These are phyloP conservation scores for Kwoniella sp. DNA, from an alignment of 768 basidiomycete genomes.

Conservation along the genomic window DNA sequence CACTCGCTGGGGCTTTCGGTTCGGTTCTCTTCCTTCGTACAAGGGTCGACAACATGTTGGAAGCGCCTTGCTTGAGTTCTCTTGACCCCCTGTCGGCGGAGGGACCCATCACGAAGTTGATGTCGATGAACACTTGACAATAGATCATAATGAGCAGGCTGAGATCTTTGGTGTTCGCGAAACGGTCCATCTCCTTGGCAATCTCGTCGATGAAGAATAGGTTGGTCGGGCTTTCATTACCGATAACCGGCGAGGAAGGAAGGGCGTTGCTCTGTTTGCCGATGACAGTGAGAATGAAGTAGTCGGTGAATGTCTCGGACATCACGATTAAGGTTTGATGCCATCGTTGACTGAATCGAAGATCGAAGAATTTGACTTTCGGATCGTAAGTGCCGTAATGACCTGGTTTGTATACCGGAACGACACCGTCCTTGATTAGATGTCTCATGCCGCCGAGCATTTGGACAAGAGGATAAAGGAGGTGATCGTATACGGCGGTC, in stretches of 20 bases:
- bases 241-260: constrained; percentile 1
- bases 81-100: neutral
- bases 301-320: constrained; percentile 18
- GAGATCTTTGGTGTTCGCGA: constrained; percentile 2
- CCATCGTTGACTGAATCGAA: constrained; percentile 7
- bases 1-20: neutral
- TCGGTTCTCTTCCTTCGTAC: constrained; percentile 1
- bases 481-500: constrained; percentile 16
- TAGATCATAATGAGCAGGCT: constrained; percentile 10
- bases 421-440: constrained; percentile 7
- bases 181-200: constrained; percentile 11
- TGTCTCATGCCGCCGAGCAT: constrained; percentile 6
- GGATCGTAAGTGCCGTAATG: constrained; percentile 12
- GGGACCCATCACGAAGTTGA: constrained; percentile 7
- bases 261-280: neutral
- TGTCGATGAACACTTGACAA: constrained; percentile 19
- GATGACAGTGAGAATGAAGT: constrained; percentile 5
- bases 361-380: neutral
- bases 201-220: constrained; percentile 21
- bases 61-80: neutral
- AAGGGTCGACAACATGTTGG: constrained; percentile 6
- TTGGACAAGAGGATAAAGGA: constrained; percentile 11
- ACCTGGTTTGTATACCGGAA: constrained; percentile 12
- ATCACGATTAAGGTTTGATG: constrained; percentile 17
- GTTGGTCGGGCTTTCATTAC: neutral